Percentiles rank a stretch among this genome's conserved stretches.
These are phyloP conservation scores for Entomophthora muscae DNA, from an alignment of 371 early-diverging fungal genomes.

Conservation along the genomic window DNA sequence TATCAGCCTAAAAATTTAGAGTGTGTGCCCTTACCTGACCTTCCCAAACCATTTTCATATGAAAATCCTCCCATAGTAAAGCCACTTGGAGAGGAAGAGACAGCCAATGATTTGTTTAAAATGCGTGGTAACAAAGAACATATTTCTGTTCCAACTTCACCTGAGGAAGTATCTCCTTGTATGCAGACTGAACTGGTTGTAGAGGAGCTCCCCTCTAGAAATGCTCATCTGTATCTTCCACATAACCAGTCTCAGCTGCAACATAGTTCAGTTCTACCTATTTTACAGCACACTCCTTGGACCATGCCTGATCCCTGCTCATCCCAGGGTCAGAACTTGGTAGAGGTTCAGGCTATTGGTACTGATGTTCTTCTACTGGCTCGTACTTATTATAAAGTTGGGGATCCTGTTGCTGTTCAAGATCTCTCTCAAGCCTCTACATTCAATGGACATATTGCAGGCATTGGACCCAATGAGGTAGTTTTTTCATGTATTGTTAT, in stretches of 20 bases:
- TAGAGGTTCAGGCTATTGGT: not conserved
- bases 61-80: not conserved
- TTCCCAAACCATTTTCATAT: not conserved
- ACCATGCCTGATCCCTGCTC: not conserved
- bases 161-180: not conserved
- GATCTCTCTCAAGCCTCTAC: not conserved
- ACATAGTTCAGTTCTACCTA: not conserved
- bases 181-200: not conserved
- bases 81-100: not conserved
- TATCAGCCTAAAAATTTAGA: not conserved
- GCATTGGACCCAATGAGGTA: not conserved
- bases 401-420: not conserved
- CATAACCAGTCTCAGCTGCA: not conserved
- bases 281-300: not conserved
- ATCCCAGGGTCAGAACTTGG: not conserved
- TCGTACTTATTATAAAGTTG: not conserved
- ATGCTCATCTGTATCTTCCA: not conserved
- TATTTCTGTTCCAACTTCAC: not conserved
- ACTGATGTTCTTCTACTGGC: not conserved
- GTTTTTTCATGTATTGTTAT: not conserved
- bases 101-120: not conserved
- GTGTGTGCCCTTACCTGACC: not conserved
- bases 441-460: not conserved
- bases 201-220: not conserved
- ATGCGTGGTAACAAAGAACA: not conserved